A percentile compares a stretch with the other conserved stretches of the same genome.
These are phyloP conservation scores for Melanomma pulvis-pyrius DNA, from an alignment of 495 filamentous ascomycete species.

Conservation along the genomic window DNA sequence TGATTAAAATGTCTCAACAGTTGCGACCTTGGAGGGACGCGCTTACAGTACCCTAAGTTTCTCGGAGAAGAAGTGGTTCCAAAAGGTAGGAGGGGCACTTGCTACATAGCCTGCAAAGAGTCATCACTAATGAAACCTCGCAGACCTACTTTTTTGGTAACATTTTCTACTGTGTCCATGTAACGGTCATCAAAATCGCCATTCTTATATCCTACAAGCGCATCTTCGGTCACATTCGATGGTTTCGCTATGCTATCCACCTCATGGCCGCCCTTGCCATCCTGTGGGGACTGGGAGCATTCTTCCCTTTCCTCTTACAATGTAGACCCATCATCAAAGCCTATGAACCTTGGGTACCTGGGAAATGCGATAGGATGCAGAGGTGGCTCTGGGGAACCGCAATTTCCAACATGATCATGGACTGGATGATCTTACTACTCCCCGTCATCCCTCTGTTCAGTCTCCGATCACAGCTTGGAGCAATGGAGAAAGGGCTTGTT, in stretches of 20 bases:
- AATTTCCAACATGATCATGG: slow-evolving; percentile 8
- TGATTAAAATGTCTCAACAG: neutral
- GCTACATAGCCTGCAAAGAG: neutral
- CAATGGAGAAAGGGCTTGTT: neutral
- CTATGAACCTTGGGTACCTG: neutral
- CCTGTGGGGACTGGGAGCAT: neutral
- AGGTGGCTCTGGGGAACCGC: slow-evolving; percentile 5
- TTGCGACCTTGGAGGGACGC: neutral
- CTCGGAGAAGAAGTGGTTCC: neutral
- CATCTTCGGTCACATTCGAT: neutral
- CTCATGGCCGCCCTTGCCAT: neutral
- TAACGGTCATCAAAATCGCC: slow-evolving; percentile 1
- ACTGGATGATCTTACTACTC: slow-evolving; percentile 6
- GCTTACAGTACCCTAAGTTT: neutral
- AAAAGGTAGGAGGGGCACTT: neutral
- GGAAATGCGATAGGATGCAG: neutral
- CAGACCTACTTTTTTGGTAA: slow-evolving; percentile 4
- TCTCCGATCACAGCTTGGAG: neutral
- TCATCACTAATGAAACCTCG: neutral
- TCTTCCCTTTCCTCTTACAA: slow-evolving; percentile 6
- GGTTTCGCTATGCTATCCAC: neutral
- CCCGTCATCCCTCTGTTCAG: neutral
- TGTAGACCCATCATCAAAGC: slow-evolving; percentile 2
- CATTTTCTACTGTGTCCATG: neutral
- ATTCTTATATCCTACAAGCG: slow-evolving; percentile 4